phyloP scores from a whole-genome alignment of 2,329 filamentous ascomycete species.

The Escovopsis weberi region DNA sequence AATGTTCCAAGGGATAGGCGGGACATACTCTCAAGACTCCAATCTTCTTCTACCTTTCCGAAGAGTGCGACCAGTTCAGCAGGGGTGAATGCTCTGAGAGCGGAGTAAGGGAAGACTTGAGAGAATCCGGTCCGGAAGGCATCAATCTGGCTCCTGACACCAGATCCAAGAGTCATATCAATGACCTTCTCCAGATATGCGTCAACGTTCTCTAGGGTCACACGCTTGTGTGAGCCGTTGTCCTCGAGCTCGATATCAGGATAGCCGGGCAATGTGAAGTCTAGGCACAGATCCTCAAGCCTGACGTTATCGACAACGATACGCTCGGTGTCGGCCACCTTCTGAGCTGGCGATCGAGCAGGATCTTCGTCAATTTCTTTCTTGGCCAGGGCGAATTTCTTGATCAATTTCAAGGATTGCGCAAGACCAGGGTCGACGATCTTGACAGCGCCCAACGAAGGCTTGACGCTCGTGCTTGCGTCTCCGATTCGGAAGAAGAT shows the following conservation, averaged over 20 bases:
- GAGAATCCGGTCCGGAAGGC: slow-evolving; percentile 87
- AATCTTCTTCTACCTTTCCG: slow-evolving; percentile 85
- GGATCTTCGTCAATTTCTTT: slow-evolving; percentile 64
- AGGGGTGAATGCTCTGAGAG: slow-evolving; percentile 84
- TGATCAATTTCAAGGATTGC: slow-evolving; percentile 71
- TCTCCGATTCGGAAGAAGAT: slow-evolving; percentile 94
- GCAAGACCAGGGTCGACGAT: slow-evolving; percentile 78
- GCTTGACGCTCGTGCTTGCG: slow-evolving; percentile 48
- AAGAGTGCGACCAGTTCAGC: slow-evolving; percentile 92
- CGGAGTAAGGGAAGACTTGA: slow-evolving; percentile 89
- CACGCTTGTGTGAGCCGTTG: slow-evolving; percentile 56
- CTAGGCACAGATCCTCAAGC: slow-evolving; percentile 78
- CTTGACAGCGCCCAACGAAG: slow-evolving; percentile 79
- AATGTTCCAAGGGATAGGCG: background rate
- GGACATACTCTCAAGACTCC: slow-evolving; percentile 85
- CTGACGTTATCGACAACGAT: slow-evolving; percentile 62
- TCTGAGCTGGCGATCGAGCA: slow-evolving; percentile 51
- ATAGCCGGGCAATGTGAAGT: slow-evolving; percentile 91
- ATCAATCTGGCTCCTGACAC: slow-evolving; percentile 78
- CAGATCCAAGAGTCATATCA: slow-evolving; percentile 78
- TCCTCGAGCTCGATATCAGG: slow-evolving; percentile 69
- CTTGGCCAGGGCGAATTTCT: slow-evolving; percentile 74
- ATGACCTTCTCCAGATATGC: slow-evolving; percentile 78
- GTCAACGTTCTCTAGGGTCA: slow-evolving; percentile 87
- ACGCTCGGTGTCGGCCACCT: slow-evolving; percentile 51